Base-by-base conservation (phyloP, 192 early-diverging fungal genomes). In the Backusella macrospora region DNA sequence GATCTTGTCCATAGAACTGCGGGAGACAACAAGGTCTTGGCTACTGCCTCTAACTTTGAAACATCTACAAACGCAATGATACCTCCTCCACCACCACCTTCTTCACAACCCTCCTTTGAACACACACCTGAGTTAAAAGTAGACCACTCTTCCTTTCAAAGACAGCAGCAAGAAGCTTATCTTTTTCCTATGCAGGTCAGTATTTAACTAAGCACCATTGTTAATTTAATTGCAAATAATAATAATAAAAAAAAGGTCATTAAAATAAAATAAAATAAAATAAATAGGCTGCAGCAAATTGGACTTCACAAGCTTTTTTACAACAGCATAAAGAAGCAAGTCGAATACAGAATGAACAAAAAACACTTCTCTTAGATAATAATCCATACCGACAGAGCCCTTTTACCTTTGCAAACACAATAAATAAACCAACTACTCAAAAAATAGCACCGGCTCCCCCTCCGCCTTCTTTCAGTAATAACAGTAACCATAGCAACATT, bases 1-100 rank as follows among this genome's bases (percentile, higher is more conserved):
- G 38, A 74, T 74, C 73, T 74, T 65, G 73, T 74, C 21, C 73
- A 74, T 67, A 29, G 73, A 42, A 67, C 73, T 66, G 44, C 46
- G 34, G 65, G 73, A 44, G 62, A 65, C 46, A 64, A 55, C 42
- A 52, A 74, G 38, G 34, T 65, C 37, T 46, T 46, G 59, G 13
- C 59, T 43, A 44, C 68, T n/a, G 29, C 68, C 13, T 64, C 47
- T 16, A 34, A 26, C 46, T 46, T 43, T 23, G 10, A 44, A 59
- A 59, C 52, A 59, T 59, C 52, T 59, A 4, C 52, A 59, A 59
- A 26, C 52, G 26, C 52, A 59, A 59, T 59, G 52, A 59, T 59
- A 59, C n/a, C 15, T 16, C 9, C 16, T 15, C 64, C 23, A 4
- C 52, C 18, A 8, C 52, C 52, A 9, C 49, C 5, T 1, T 18